Evolutionary conservation across 163 green algal species (phyloP).

Genomic region (Scenedesmus sp.): DNA sequence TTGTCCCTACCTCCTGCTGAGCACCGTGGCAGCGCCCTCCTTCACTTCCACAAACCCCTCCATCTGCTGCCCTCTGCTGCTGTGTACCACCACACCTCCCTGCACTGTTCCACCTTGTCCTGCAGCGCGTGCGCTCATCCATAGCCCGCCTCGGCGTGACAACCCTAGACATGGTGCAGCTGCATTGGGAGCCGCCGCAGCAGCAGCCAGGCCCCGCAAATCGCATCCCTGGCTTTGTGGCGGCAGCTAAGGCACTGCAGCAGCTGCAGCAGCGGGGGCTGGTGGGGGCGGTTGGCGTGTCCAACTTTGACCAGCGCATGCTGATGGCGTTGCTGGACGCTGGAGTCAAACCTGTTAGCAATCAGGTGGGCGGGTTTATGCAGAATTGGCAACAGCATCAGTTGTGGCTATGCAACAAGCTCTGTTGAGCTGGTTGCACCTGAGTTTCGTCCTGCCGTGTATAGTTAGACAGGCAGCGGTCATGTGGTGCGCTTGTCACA

Average conservation of each 20-base stretch:
- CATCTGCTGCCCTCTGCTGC: not conserved
- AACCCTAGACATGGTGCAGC: conserved; percentile 54
- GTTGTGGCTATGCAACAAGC: too few relatives aligned
- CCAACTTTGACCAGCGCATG: conserved; percentile 82
- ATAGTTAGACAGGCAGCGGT: not conserved
- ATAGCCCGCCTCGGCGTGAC: conserved; percentile 49
- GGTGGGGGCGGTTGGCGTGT: conserved; percentile 74
- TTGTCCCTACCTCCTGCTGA: too few relatives aligned
- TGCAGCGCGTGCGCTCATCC: conserved; percentile 53
- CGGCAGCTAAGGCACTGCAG: conserved; percentile 59
- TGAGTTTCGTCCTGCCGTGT: not conserved
- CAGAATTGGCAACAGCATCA: too few relatives aligned
- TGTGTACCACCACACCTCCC: not conserved
- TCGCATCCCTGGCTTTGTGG: conserved; percentile 58
- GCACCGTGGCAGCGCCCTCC: too few relatives aligned
- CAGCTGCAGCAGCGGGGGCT: conserved; percentile 72
- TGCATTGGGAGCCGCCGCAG: conserved; percentile 61
- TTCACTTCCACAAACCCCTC: not conserved
- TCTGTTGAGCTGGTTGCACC: too few relatives aligned
- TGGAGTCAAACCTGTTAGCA: conserved; percentile 73
- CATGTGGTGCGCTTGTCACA: not conserved
- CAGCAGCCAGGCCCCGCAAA: not conserved
- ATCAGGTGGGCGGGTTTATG: conserved; percentile 67
- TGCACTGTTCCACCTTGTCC: not conserved
- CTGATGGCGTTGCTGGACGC: conserved; percentile 76